Conservation (phyloP, 2,329 filamentous ascomycete species). For the Grosmannia huntii region DNA sequence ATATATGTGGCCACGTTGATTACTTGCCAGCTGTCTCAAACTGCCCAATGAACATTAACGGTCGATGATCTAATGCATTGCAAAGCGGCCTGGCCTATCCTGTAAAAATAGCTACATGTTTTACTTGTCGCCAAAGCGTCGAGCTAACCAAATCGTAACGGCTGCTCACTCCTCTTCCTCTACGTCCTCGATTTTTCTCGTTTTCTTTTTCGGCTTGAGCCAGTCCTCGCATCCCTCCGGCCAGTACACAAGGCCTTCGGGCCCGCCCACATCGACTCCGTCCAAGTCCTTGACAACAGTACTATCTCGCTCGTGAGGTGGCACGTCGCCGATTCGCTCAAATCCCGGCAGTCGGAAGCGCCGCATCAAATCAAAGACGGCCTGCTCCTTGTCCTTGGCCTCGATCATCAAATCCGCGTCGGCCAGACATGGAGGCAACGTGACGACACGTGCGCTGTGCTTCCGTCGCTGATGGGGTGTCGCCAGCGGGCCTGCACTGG, state of each 20-base stretch:
- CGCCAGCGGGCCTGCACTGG: constrained; percentile 62
- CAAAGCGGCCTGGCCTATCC: no score
- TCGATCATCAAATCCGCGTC: constrained; percentile 98
- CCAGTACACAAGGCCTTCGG: constrained; percentile 77
- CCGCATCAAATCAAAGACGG: constrained; percentile 87
- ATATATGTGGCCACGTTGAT: no score
- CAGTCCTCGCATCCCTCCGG: constrained; percentile 82
- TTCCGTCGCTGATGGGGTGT: constrained; percentile 61
- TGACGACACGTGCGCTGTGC: constrained; percentile 67
- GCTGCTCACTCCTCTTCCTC: no score
- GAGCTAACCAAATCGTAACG: no score
- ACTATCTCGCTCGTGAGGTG: constrained; percentile 52
- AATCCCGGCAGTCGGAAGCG: constrained; percentile 74
- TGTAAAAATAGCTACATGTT: no score
- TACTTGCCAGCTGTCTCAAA: no score
- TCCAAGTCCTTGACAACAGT: constrained; percentile 21
- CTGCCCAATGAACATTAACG: no score
- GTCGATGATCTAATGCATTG: no score
- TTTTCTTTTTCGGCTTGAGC: constrained; percentile 61
- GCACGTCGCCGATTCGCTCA: constrained; percentile 60
- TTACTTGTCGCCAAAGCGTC: no score
- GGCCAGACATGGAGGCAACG: constrained; percentile 66
- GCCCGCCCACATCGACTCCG: constrained; percentile 77
- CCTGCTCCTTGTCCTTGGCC: constrained; percentile 95
- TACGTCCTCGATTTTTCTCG: no score